Conservation (phyloP, 23 red algal species). For the Rhodosorus marinus region DNA sequence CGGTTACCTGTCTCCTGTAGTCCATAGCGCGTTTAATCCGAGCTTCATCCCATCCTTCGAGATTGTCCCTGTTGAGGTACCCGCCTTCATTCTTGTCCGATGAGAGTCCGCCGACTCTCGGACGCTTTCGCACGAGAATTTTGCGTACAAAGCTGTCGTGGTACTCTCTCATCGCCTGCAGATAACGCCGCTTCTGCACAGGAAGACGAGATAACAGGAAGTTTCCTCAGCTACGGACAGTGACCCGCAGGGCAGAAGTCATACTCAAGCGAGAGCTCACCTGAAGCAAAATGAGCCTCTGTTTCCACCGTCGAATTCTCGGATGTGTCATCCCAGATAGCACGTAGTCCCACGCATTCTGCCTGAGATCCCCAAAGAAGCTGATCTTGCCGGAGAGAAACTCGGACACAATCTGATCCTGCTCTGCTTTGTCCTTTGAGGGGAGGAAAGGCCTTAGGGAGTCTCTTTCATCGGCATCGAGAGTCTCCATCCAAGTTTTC, state of each 20-base stretch:
- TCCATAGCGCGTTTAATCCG: too few relatives aligned
- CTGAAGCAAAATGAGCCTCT: constrained; percentile 25
- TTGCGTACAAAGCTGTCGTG: constrained; percentile 34
- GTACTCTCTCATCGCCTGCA: constrained; percentile 33
- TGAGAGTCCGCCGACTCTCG: too few relatives aligned
- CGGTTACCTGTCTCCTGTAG: too few relatives aligned
- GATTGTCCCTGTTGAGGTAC: too few relatives aligned
- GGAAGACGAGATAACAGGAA: too few relatives aligned
- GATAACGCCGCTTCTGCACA: constrained; percentile 28
- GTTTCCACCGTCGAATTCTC: constrained; percentile 42
- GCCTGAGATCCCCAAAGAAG: constrained; percentile 32
- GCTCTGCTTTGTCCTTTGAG: constrained; percentile 6
- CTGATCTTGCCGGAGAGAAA: constrained; percentile 15
- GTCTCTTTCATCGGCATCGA: constrained; percentile 42
- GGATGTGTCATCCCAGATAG: constrained; percentile 51
- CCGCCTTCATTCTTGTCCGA: too few relatives aligned
- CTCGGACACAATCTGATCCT: constrained; percentile 12
- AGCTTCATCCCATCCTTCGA: too few relatives aligned
- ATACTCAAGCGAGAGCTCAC: too few relatives aligned
- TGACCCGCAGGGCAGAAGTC: too few relatives aligned
- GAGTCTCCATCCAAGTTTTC: constrained; percentile 14
- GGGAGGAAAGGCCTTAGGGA: constrained; percentile 29
- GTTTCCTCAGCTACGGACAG: too few relatives aligned
- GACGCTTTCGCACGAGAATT: constrained; percentile 30
- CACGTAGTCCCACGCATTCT: constrained; percentile 34